Conservation (phyloP, 192 early-diverging fungal species). For the Coemansia sp. region DNA sequence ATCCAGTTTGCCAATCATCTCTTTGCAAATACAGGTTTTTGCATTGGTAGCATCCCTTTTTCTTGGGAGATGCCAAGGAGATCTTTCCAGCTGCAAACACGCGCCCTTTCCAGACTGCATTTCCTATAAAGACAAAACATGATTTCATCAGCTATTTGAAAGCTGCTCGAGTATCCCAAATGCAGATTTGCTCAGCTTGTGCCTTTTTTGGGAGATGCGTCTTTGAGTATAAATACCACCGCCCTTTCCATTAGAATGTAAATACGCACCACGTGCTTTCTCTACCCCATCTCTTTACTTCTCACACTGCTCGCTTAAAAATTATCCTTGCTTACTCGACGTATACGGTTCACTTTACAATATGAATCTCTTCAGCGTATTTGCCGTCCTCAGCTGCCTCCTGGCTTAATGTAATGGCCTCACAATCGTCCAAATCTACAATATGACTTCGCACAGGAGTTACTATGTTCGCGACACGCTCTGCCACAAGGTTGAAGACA, state of each 20-base stretch:
- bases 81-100: no score
- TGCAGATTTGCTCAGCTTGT: no score
- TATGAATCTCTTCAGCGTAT: background rate
- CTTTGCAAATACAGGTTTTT: no score
- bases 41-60: no score
- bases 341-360: background rate
- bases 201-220: no score
- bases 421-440: background rate
- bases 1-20: no score
- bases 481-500: background rate
- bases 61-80: no score
- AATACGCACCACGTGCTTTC: background rate
- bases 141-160: no score
- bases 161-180: no score
- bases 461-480: background rate
- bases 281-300: background rate
- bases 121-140: no score
- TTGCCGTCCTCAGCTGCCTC: background rate
- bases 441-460: background rate
- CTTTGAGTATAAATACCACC: background rate
- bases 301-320: background rate
- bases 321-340: background rate
- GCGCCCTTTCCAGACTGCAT: no score
- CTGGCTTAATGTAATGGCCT: background rate
- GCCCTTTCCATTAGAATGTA: background rate